A percentile compares a stretch with the other conserved stretches of the same genome.
Conservation (phyloP, 305 asterid species). For the Stenogyne calaminthoides region DNA sequence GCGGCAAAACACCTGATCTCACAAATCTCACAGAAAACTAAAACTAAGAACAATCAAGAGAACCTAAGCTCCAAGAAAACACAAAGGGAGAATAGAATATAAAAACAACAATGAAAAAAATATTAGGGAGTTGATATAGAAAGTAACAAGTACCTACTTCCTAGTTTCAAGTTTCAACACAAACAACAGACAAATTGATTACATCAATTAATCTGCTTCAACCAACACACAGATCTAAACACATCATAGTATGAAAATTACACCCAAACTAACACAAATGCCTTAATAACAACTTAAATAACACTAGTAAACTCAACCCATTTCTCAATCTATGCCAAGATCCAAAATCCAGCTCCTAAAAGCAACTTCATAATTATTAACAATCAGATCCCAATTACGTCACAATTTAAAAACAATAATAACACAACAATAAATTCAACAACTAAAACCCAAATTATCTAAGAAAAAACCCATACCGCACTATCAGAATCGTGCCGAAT, state of each 20-base stretch:
- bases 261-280: slow-evolving; percentile 18
- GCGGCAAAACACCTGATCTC: not conserved
- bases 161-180: not conserved
- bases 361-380: not conserved
- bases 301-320: slow-evolving; percentile 28
- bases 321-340: slow-evolving; percentile 17
- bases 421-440: not conserved
- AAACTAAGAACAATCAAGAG: slow-evolving; percentile 2
- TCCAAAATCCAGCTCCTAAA: slow-evolving; percentile 24
- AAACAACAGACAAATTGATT: slow-evolving; percentile 8
- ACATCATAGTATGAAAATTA: slow-evolving; percentile 3
- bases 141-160: slow-evolving; percentile 14
- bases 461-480: slow-evolving; percentile 42
- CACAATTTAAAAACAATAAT: not conserved
- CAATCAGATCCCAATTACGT: slow-evolving; percentile 34
- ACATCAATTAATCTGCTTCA: slow-evolving; percentile 19
- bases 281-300: not conserved
- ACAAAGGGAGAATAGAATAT: not conserved
- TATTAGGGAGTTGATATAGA: not conserved
- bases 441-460: slow-evolving; percentile 28
- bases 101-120: not conserved
- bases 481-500: slow-evolving; percentile 68
- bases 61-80: slow-evolving; percentile 12
- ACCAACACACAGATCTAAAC: slow-evolving; percentile 27
- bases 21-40: not conserved